A percentile compares a stretch with the other conserved stretches of the same genome.
Evolutionary conservation across 1,139 yeast genomes (phyloP).

Genomic region (Yamadazyma dushanensis): DNA sequence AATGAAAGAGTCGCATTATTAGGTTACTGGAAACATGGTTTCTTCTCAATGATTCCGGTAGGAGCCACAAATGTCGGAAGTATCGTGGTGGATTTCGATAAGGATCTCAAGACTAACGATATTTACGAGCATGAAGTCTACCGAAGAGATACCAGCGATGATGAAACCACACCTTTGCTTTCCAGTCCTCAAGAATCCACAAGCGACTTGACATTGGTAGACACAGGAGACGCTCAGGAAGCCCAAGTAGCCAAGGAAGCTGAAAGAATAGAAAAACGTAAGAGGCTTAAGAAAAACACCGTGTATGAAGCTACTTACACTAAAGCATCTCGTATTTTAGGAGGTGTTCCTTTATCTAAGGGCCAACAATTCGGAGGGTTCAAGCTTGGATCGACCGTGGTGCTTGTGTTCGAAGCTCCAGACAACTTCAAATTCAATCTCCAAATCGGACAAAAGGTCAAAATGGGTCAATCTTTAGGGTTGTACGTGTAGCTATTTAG

Average conservation of each 20-base stretch:
- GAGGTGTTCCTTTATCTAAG: conserved; percentile 85
- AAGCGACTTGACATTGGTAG: conserved; percentile 6
- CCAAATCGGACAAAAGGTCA: conserved; percentile 70
- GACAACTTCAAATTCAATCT: conserved; percentile 68
- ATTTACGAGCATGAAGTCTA: conserved; percentile 57
- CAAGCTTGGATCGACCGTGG: conserved; percentile 93
- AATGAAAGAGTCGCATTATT: conserved; percentile 94
- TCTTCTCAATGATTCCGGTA: conserved; percentile 97
- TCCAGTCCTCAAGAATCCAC: conserved; percentile 2
- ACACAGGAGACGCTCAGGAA: too few species aligned
- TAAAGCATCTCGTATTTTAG: conserved; percentile 73
- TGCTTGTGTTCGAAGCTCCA: conserved; percentile 95
- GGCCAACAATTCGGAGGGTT: conserved; percentile 99
- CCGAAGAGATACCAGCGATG: conserved; percentile 23
- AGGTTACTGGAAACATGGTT: conserved; percentile 97
- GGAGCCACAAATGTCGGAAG: conserved; percentile 99
- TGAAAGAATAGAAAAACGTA: conserved; percentile 17
- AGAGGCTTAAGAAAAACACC: conserved; percentile 64
- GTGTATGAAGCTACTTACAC: conserved; percentile 94
- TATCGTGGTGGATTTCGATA: conserved; percentile 88
- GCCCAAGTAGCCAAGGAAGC: neutral
- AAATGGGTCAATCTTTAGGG: conserved; percentile 86
- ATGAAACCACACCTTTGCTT: conserved; percentile 40
- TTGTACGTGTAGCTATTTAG: conserved; percentile 24
- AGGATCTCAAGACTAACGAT: conserved; percentile 83